phyloP scores from a whole-genome alignment of 2,329 filamentous ascomycete genomes.

The Colletotrichum aenigma region DNA sequence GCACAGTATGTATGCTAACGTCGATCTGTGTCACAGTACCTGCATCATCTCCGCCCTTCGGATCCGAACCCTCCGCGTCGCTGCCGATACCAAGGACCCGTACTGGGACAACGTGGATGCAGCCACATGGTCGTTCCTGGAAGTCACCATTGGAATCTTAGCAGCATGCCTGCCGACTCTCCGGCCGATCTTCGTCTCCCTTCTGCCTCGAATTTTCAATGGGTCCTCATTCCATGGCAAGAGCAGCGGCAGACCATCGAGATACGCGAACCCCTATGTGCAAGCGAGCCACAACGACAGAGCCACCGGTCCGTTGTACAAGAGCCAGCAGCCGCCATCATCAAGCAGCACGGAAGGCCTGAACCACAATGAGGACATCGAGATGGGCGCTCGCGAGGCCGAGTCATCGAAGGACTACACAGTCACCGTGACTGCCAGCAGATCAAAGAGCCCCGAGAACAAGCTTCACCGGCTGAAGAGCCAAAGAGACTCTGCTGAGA shows the following conservation, averaged over 20 bases:
- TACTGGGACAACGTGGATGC: slow-evolving; percentile 35
- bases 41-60: slow-evolving; percentile 31
- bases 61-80: slow-evolving; percentile 30
- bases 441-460: background rate
- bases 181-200: slow-evolving; percentile 28
- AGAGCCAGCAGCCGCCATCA: background rate
- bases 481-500: background rate
- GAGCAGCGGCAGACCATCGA: background rate
- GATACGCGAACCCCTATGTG: background rate
- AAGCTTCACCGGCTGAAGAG: background rate
- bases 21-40: slow-evolving; percentile 20
- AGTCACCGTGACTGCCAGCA: background rate
- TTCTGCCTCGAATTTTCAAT: slow-evolving; percentile 24
- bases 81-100: slow-evolving; percentile 22
- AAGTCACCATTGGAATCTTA: slow-evolving; percentile 32
- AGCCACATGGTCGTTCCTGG: slow-evolving; percentile 33
- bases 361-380: background rate
- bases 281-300: slow-evolving; percentile 13
- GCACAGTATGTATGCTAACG: background rate
- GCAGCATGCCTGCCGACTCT: slow-evolving; percentile 33
- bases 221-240: background rate
- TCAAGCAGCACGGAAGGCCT: background rate
- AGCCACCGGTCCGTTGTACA: slow-evolving; percentile 10
- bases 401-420: background rate
- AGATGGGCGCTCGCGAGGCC: background rate